Evolutionary conservation across 768 basidiomycete genomes (phyloP), one percentile per base, ranked within the genome.

Genomic region (Mycena belliarum): DNA sequence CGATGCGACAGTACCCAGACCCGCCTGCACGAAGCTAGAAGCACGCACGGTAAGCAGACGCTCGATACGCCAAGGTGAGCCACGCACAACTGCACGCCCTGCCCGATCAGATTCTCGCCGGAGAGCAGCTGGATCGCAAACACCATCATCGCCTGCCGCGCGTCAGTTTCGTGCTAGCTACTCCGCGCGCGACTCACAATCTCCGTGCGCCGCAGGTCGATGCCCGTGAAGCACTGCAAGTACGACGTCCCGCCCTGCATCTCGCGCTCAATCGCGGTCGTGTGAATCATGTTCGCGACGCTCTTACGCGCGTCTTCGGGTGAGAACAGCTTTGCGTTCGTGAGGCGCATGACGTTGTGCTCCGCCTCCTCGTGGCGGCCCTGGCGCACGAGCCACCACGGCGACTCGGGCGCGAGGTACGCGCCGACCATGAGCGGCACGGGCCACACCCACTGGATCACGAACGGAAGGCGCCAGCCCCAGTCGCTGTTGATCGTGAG

Each of bases 401-500:
- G 66, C 26, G 54, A 57, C 32, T 60, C 57, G 25, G 66, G 64
- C 6, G 55, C 62, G 35, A 62, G 65, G 47, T 54, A 65, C 7
- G 57, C 63, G 42, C 51, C 54, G 26, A 63, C 15, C 24, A 65
- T 55, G 15, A 67, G 56, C 3, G 66, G 66, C 15, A 65, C 35
- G 29, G 62, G 59, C 66, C 66, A 67, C 14, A 67, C 60, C 66
- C 66, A 67, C 26, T 67, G 66, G 7, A 67, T 49, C 20, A 67
- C 60, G 38, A 67, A 67, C 8, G 66, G 66, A 5, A 67, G 49
- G 3, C 66, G 64, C 66, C 66, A 67, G 53, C 66, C 56, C 66
- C 66, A 67, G 59, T 67, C 66, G 33, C 49, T 53, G 29, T 65
- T 54, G 44, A 65, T 61, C 9, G 45, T 54, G 24, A 65, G 48